These are phyloP conservation scores for Hericium erinaceus DNA, from an alignment of 768 basidiomycete species.

Conservation along the genomic window DNA sequence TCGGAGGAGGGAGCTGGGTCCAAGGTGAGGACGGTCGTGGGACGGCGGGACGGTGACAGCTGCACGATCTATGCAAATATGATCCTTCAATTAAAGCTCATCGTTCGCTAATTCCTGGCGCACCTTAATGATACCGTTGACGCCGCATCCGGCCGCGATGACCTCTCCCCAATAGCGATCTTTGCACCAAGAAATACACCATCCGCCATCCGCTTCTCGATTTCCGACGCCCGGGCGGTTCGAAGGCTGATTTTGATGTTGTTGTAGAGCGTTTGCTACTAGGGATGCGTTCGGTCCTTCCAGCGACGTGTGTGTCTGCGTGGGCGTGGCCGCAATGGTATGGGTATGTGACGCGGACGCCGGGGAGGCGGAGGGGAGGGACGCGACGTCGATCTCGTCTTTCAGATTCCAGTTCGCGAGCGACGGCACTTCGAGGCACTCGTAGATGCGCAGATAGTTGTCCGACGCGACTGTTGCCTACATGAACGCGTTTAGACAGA, in stretches of 20 bases:
- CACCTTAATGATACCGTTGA: constrained; percentile 71
- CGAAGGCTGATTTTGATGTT: constrained; percentile 25
- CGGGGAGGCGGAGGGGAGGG: constrained; percentile 36
- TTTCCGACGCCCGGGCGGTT: constrained; percentile 41
- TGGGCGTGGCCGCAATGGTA: constrained; percentile 60
- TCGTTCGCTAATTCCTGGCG: constrained; percentile 5
- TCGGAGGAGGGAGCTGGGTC: constrained; percentile 37
- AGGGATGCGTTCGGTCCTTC: constrained; percentile 48
- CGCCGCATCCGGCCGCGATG: constrained; percentile 69
- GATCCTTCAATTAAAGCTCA: not conserved
- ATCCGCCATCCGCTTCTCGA: constrained; percentile 83
- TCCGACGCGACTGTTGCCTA: constrained; percentile 88
- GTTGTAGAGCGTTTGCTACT: constrained; percentile 57
- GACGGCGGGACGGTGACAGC: constrained; percentile 58
- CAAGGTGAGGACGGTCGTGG: constrained; percentile 51
- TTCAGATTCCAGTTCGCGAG: constrained; percentile 66
- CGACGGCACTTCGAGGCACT: constrained; percentile 71
- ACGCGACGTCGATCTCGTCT: constrained; percentile 68
- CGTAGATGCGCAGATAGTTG: constrained; percentile 81
- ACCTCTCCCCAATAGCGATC: constrained; percentile 94
- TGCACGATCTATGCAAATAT: constrained; percentile 52
- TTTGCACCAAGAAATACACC: constrained; percentile 94
- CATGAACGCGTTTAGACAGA: not conserved
- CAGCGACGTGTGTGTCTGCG: constrained; percentile 43
- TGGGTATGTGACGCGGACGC: constrained; percentile 35